A percentile compares a stretch with the other conserved stretches of the same genome.
These are phyloP conservation scores for Fabrea salina DNA, from an alignment of 169 alveolate genomes.

Conservation along the genomic window DNA sequence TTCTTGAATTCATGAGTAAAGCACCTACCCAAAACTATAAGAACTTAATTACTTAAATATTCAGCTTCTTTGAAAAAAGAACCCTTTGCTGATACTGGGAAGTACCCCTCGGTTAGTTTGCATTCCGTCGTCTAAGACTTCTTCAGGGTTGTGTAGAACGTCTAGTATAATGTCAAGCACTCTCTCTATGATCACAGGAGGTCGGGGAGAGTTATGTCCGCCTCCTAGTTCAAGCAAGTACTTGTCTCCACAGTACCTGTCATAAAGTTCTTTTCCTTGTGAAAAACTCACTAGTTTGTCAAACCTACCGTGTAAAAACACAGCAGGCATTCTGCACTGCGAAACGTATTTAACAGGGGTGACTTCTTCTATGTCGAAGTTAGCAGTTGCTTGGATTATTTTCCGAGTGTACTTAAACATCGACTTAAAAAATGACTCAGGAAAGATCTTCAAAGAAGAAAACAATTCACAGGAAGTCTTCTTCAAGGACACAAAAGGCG, in stretches of 20 bases:
- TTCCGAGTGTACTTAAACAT: constrained; percentile 46
- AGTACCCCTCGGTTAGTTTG: background rate
- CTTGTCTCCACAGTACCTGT: constrained; percentile 5
- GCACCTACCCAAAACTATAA: too few relatives aligned
- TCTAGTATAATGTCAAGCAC: constrained; percentile 15
- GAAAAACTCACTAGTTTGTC: constrained; percentile 8
- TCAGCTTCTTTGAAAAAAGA: background rate
- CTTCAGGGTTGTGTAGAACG: background rate
- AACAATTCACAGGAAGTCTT: background rate
- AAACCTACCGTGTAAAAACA: constrained; percentile 20
- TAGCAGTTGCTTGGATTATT: constrained; percentile 54
- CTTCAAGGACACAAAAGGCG: constrained; percentile 17
- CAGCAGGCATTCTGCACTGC: constrained; percentile 22
- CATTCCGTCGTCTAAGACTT: constrained; percentile 3
- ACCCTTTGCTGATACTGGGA: background rate
- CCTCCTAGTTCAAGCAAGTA: constrained; percentile 23
- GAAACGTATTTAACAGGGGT: constrained; percentile 55
- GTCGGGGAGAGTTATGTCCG: constrained; percentile 30
- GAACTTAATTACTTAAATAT: background rate
- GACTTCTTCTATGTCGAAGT: constrained; percentile 65
- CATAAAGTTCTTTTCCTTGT: background rate
- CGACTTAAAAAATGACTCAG: background rate
- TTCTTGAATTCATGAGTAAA: too few relatives aligned
- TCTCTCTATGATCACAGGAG: constrained; percentile 7
- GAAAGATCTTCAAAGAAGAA: background rate